Base-by-base conservation (phyloP, 176 grass and related monocot genomes). In the Lolium multiflorum region DNA sequence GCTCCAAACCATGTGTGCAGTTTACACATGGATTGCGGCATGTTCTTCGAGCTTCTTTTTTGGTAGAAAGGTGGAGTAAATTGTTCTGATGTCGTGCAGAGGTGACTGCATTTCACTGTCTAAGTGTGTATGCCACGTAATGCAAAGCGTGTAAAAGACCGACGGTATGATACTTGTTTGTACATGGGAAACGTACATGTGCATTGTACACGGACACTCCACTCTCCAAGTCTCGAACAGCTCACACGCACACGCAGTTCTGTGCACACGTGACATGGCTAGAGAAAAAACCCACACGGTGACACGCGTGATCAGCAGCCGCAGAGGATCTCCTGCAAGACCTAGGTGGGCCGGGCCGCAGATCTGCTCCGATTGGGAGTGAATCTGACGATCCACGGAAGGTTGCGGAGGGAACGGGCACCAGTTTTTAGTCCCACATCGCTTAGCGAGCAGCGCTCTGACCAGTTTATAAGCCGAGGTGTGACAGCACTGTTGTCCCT, bases 401-500 rank as follows among this genome's bases (percentile, higher is more conserved):
- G 54, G 21, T 6, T 8, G 11, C 31, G 51, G 31, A 20, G 21
- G 11, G 39, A 35, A 13, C 16, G 1, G 68, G 15, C 52, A 15
- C 15, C 17, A 18, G 3, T 6, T 4, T 47, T 76, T 84, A 61
- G 56, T 84, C 47, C 56, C 55, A 51, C 55, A 21, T 56, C 0
- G 25, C 41, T n/a, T 14, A 16, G 1, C 0, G 1, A 84, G 25
- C 1, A 0, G 0, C 4, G 1, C 0, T 0, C 0, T 3, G 0
- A 37, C 16, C 18, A 6, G 2, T 35, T 64, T 84, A 63, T 84
- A 84, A 76, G 0, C 4, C 3, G 0, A 48, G 41, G 16, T 18
- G 17, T 18, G 2, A 0, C 0, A 3, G 0, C 0, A 0, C 0
- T 0, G 0, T 0, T 13, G 16, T 68, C 46, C 26, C 25, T 68